Conservation (phyloP, 2,329 filamentous ascomycete genomes). For the Cladosporium sp. region DNA sequence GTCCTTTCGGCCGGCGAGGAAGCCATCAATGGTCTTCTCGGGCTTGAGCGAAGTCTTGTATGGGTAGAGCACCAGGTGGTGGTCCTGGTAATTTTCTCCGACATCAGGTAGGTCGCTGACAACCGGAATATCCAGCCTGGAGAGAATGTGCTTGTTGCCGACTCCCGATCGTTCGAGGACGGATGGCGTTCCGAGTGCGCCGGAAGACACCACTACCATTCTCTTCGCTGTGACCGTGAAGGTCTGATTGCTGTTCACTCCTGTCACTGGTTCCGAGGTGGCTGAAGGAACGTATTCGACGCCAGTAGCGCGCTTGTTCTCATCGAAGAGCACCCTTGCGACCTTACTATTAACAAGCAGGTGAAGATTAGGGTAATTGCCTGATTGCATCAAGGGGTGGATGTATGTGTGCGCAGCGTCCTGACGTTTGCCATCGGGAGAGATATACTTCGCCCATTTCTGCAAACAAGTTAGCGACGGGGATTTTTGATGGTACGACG, state of each 20-base stretch:
- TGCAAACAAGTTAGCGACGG: conserved; percentile 16
- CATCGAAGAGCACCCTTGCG: conserved; percentile 41
- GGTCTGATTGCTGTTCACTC: conserved; percentile 9
- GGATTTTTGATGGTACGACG: not conserved
- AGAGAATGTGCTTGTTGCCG: conserved; percentile 52
- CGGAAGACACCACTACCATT: conserved; percentile 51
- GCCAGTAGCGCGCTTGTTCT: conserved; percentile 14
- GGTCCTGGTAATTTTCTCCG: conserved; percentile 57
- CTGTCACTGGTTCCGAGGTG: conserved; percentile 18
- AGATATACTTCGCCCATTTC: conserved; percentile 50
- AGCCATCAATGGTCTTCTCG: conserved; percentile 53
- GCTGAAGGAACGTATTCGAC: conserved; percentile 50
- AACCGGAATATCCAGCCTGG: conserved; percentile 46
- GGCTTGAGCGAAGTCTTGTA: conserved; percentile 50
- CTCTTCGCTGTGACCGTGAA: conserved; percentile 45
- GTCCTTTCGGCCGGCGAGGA: conserved; percentile 50
- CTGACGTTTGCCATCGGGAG: conserved; percentile 53
- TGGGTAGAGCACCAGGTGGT: conserved; percentile 54
- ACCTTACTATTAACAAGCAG: conserved; percentile 59
- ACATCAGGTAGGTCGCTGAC: conserved; percentile 53
- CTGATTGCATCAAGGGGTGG: conserved; percentile 51
- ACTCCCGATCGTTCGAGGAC: conserved; percentile 65
- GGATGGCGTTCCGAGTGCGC: conserved; percentile 54
- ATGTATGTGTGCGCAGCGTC: conserved; percentile 58
- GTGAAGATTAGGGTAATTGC: conserved; percentile 57